These are phyloP conservation scores for Pisolithus sp. DNA, from an alignment of 768 basidiomycete species.

Conservation along the genomic window DNA sequence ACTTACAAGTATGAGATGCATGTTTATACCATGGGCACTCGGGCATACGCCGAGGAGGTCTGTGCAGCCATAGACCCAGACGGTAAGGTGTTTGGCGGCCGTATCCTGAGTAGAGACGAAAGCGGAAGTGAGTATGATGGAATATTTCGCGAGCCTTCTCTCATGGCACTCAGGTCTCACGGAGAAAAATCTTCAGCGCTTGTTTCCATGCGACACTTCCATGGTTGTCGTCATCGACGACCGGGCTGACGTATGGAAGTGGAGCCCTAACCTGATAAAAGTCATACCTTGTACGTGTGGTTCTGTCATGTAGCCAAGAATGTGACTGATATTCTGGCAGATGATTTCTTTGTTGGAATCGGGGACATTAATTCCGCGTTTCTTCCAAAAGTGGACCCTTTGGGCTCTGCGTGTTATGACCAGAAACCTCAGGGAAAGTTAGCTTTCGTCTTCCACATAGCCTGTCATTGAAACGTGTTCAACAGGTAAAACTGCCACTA, in stretches of 20 bases:
- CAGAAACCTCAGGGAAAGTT: constrained; percentile 19
- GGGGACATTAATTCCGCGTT: constrained; percentile 98
- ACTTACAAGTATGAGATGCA: constrained; percentile 93
- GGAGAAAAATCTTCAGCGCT: constrained; percentile 82
- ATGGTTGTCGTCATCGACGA: constrained; percentile 99
- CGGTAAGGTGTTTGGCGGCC: constrained; percentile 75
- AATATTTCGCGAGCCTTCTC: constrained; percentile 1
- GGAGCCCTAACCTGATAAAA: constrained; percentile 94
- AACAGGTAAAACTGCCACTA: constrained; percentile 15
- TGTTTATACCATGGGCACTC: constrained; percentile 99
- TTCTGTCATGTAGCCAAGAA: background rate
- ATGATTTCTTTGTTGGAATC: constrained; percentile 96
- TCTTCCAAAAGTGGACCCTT: constrained; percentile 69
- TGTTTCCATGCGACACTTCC: constrained; percentile 95
- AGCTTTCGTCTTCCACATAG: background rate
- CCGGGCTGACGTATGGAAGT: constrained; percentile 97
- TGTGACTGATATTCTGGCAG: constrained; percentile 33
- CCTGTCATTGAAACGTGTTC: constrained; percentile 4
- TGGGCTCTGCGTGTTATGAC: constrained; percentile 20
- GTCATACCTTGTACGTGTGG: constrained; percentile 83
- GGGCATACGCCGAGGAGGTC: constrained; percentile 93
- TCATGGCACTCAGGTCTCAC: constrained; percentile 58
- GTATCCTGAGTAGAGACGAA: constrained; percentile 90
- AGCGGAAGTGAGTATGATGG: constrained; percentile 73
- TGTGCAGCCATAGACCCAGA: constrained; percentile 92